These are phyloP conservation scores for Pulveroboletus sp. DNA, from an alignment of 768 basidiomycete species.

Conservation along the genomic window DNA sequence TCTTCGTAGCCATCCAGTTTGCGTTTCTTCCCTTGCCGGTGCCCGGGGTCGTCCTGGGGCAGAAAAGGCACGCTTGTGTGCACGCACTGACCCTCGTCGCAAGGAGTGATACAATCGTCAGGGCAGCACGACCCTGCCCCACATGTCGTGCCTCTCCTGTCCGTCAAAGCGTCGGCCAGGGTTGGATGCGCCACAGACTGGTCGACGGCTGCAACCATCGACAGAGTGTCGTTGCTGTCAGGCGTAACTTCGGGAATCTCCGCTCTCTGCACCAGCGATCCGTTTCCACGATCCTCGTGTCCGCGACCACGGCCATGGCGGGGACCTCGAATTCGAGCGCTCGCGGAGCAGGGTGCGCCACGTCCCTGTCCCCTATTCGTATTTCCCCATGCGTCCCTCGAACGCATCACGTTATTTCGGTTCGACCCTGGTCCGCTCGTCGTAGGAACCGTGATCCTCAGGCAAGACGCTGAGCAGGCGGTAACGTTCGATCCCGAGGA, in stretches of 20 bases:
- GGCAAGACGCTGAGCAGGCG: background rate
- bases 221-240: background rate
- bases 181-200: background rate
- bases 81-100: background rate
- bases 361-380: background rate
- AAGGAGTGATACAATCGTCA: background rate
- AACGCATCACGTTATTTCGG: background rate
- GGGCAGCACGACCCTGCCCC: background rate
- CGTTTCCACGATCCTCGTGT: background rate
- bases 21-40: slow-evolving; percentile 19
- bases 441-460: slow-evolving; percentile 5
- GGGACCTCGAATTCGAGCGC: background rate
- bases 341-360: background rate
- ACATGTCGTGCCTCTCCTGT: background rate
- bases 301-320: background rate
- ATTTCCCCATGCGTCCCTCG: background rate
- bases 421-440: background rate
- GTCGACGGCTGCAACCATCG: background rate
- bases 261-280: background rate
- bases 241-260: background rate
- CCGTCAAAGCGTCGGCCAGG: background rate
- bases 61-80: too few species aligned
- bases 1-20: slow-evolving; percentile 14
- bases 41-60: background rate
- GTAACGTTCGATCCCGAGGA: background rate